These are phyloP conservation scores for Pseudocercospora cruenta DNA, from an alignment of 2,329 filamentous ascomycete genomes.

Conservation along the genomic window DNA sequence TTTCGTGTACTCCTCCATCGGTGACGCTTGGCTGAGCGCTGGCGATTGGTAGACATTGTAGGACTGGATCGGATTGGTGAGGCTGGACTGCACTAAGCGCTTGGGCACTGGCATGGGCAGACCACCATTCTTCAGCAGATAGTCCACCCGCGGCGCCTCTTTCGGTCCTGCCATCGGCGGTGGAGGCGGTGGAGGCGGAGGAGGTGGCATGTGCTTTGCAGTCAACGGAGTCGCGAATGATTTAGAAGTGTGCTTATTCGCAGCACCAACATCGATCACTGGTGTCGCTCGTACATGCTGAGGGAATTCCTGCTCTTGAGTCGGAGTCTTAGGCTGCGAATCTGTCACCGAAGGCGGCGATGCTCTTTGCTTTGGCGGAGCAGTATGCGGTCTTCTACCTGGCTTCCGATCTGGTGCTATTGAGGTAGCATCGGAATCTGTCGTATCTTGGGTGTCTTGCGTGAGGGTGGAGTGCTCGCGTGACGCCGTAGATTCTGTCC, in stretches of 20 bases:
- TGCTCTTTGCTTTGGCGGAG: conserved; percentile 3
- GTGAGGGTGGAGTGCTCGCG: conserved; percentile 45
- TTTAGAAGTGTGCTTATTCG: conserved; percentile 49
- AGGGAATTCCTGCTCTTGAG: conserved; percentile 42
- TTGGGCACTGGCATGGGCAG: conserved; percentile 72
- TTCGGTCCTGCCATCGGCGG: conserved; percentile 66
- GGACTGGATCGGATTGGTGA: conserved; percentile 56
- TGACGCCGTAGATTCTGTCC: conserved; percentile 36
- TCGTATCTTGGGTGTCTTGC: conserved; percentile 44
- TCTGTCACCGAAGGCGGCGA: conserved; percentile 48
- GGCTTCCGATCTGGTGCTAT: conserved; percentile 46
- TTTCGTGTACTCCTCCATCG: conserved; percentile 43
- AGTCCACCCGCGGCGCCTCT: conserved; percentile 83
- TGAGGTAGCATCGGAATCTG: conserved; percentile 53
- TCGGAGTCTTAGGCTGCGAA: conserved; percentile 52
- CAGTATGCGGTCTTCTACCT: conserved; percentile 27
- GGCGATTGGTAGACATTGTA: conserved; percentile 65
- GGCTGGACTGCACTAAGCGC: conserved; percentile 69
- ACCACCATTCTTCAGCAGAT: conserved; percentile 86
- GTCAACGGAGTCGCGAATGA: conserved; percentile 36
- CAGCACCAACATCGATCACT: conserved; percentile 48
- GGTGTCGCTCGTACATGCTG: conserved; percentile 42
- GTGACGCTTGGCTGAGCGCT: conserved; percentile 40
- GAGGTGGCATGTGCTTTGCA: conserved; percentile 30
- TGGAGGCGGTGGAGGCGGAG: conserved; percentile 69